Evolutionary conservation across 176 grass and related monocot genomes (phyloP), one percentile per base, ranked within the genome.

Genomic region (Rhynchospora tenuis): DNA sequence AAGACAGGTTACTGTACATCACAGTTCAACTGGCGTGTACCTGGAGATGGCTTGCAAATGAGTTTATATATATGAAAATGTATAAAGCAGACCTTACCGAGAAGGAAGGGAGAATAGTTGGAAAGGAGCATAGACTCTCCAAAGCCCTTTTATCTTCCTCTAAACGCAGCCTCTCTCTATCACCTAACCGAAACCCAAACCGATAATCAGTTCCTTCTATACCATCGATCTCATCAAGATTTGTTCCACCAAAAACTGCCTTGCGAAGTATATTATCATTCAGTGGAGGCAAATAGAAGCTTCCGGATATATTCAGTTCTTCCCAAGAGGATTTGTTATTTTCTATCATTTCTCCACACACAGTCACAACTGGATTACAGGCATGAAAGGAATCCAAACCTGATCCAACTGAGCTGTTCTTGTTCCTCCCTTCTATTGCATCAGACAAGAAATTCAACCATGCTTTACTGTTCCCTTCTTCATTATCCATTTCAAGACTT

Each of bases 61-160:
- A 13, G 22, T 75, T 54, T 54, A 75, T 42, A 8, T 54, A 75
- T 46, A 52, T 20, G 51, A 74, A 52, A 63, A 81, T 47, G 16
- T 64, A 82, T 48, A 19, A 45, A 66, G 20, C 24, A 63, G 62
- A 72, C 72, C 51, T 77, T 93, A 94, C 95, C 73, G 88, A 87
- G 23, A 83, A 82, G 83, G 85, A 93, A 84, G 95, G 95, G 77
- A 98, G 92, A 93, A 98, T 85, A 84, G 95, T 94, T 12, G 90
- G 95, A 85, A 94, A 98, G 15, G 92, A 48, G 62, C 85, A 93
- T 26, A 94, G 86, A 52, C 22, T 70, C 82, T 93, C 89, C 79
- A 98, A 82, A 84, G 60, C 81, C 68, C 79, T 93, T 86, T 50
- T 90, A 69, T 93, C 92, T 82, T 93, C 82, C 76, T 87, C 80